Conservation (phyloP, 1,139 yeast species). For the Scheffersomyces parashehatae region DNA sequence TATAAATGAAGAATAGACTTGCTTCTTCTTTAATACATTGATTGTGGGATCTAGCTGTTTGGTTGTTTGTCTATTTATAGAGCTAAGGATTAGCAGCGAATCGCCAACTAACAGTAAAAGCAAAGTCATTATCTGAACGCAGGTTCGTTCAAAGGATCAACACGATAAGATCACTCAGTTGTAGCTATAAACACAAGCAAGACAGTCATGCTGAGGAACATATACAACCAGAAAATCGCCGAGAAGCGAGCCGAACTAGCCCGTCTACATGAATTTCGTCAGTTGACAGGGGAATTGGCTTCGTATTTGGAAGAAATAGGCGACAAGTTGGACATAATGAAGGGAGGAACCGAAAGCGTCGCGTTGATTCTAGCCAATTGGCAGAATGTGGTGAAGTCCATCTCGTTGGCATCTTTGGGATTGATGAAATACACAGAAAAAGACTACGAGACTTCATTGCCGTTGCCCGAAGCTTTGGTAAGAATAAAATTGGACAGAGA, state of each 20-base stretch:
- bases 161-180: no score
- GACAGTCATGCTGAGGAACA: slow-evolving; percentile 13
- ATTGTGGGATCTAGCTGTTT: no score
- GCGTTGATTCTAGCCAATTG: slow-evolving; percentile 62
- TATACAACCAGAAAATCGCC: slow-evolving; percentile 32
- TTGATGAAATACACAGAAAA: slow-evolving; percentile 47
- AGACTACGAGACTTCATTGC: slow-evolving; percentile 40
- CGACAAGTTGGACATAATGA: slow-evolving; percentile 49
- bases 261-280: slow-evolving; percentile 49
- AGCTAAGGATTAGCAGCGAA: no score
- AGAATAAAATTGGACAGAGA: slow-evolving; percentile 55
- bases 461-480: slow-evolving; percentile 61
- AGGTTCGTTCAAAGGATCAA: no score
- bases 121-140: no score
- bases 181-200: no score
- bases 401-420: slow-evolving; percentile 67
- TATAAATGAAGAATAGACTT: no score
- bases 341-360: slow-evolving; percentile 60
- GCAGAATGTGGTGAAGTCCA: slow-evolving; percentile 66
- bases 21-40: no score
- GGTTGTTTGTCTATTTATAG: no score
- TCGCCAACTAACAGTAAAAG: no score
- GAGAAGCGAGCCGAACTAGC: slow-evolving; percentile 56
- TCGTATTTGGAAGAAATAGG: slow-evolving; percentile 50
- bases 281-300: slow-evolving; percentile 48